A percentile compares a stretch with the other conserved stretches of the same genome.
Conservation (phyloP, 352 stramenopile species). For the Phytopythium kandeliae region DNA sequence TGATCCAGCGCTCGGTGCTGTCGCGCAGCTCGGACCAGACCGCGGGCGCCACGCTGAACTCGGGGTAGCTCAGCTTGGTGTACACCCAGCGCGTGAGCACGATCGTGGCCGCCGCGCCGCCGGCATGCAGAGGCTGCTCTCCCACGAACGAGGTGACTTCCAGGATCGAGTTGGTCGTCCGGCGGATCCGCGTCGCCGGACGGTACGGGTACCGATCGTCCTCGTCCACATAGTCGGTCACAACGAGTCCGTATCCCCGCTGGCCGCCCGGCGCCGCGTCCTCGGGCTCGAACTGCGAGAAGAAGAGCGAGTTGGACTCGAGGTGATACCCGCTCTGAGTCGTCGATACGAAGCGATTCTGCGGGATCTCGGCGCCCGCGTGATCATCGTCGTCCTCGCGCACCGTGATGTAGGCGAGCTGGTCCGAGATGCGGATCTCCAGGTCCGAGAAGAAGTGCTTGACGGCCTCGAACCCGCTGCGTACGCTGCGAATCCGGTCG, state of each 20-base stretch:
- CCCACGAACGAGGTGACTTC: conserved; percentile 18
- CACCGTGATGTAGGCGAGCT: conserved; percentile 38
- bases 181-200: conserved; percentile 8
- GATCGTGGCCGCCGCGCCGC: not conserved
- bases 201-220: conserved; percentile 19
- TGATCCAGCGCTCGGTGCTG: conserved; percentile 2
- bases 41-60: conserved; percentile 6
- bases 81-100: conserved; percentile 17
- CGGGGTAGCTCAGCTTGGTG: conserved; percentile 10
- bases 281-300: conserved; percentile 21
- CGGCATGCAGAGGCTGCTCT: not conserved
- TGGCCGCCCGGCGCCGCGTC: conserved; percentile 8
- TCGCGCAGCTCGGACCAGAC: conserved; percentile 10
- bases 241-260: conserved; percentile 12
- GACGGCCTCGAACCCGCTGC: conserved; percentile 41
- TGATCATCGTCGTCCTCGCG: conserved; percentile 38
- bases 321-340: conserved; percentile 20
- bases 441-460: conserved; percentile 30
- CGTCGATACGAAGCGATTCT: conserved; percentile 34
- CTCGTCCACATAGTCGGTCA: conserved; percentile 18
- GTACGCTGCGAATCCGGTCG: conserved; percentile 24
- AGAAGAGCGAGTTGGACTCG: conserved; percentile 41
- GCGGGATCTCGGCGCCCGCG: conserved; percentile 23
- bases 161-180: conserved; percentile 14
- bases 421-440: conserved; percentile 48